Evolutionary conservation across 1,284 basidiomycete genomes (phyloP), one percentile per base, ranked within the genome.

Genomic region (Trametes versicolor): DNA sequence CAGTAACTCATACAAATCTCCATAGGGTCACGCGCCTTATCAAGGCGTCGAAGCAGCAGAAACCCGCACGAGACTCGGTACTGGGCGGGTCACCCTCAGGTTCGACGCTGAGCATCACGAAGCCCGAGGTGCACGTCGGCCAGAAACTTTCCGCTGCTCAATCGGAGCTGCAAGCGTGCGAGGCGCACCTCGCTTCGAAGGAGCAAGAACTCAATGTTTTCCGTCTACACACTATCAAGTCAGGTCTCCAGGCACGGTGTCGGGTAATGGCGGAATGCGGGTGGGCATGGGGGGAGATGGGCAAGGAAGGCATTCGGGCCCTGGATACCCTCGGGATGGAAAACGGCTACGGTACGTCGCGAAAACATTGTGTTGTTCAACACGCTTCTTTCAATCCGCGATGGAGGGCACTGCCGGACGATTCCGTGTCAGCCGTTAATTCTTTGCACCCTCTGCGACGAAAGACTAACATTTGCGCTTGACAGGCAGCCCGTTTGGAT

Each of bases 131-230:
- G 73, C 29, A 72, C 2, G 62, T 78, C 5, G 72, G 79, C 13
- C 71, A 78, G 27, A 93, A 91, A 74, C 82, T 94, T 12, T 80
- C 81, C 0, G 76, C 84, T 2, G 91, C 91, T 0, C 92, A 94
- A 69, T 80, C 87, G 0, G 89, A 93, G 68, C 79, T 94, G 19
- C 90, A 93, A 69, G 92, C 90, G 9, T 94, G 92, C 74, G 91
- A 94, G 71, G 80, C 85, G 0, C 89, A 91, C 63, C 80, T 94
- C 5, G 88, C 87, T 0, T 68, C 78, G 29, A 92, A 91, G 74
- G 91, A 94, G 71, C 81, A 78, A 23, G 87, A 89, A 60, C 81
- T 93, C 3, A 84, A 85, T 2, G 74, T 74, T 0, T 78, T 83
- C 56, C 82, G 91, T 0, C 76, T 80, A 25, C 78, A 78, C 25